Evolutionary conservation across 1,139 yeast species (phyloP), one percentile per base, ranked within the genome.

Genomic region (Zygosaccharomyces pseudobailii): DNA sequence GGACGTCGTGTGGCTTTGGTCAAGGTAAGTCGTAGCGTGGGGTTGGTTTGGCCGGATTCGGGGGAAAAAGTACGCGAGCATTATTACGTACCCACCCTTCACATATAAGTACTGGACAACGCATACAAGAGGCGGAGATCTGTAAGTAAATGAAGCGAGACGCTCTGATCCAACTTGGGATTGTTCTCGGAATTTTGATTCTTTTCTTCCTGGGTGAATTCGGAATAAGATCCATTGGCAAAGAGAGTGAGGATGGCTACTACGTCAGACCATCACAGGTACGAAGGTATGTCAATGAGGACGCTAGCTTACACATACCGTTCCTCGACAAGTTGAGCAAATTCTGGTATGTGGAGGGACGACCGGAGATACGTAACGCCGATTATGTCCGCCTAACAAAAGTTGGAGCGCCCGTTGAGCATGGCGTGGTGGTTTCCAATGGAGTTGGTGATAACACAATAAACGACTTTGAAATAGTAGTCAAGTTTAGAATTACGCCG

Each of bases 401-500:
- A 23, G 66, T 76, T 10, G 86, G 79, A 48, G 62, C 68, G 42
- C 75, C 72, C 40, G 79, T 78, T 50, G 82, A 80, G 52, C 75
- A 73, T 5, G 84, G 87, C 3, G 69, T 70, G 43, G 65, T 84
- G 53, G 78, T 79, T 57, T 70, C 74, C 23, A 68, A 59, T 45
- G 66, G 66, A 2, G 50, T 60, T 30, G 67, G 67, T 19, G 67
- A 68, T 47, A 57, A 63, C 23, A 61, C 69, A 3, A 62, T 71
- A 50, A 56, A 79, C 71, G 52, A 70, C 66, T 81, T 84, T 61
- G 87, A 84, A 62, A 71, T 87, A 66, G 88, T 82, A 54, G 68
- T 87, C 52, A 82, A 82, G 7, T 84, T 92, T 68, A 76, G 73
- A 51, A 74, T 90, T 51, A 81, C 78, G 53, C 84, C 86, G 6